These are phyloP conservation scores for Trichosanthes cucumerina DNA, from an alignment of 306 rosid genomes.

Conservation along the genomic window DNA sequence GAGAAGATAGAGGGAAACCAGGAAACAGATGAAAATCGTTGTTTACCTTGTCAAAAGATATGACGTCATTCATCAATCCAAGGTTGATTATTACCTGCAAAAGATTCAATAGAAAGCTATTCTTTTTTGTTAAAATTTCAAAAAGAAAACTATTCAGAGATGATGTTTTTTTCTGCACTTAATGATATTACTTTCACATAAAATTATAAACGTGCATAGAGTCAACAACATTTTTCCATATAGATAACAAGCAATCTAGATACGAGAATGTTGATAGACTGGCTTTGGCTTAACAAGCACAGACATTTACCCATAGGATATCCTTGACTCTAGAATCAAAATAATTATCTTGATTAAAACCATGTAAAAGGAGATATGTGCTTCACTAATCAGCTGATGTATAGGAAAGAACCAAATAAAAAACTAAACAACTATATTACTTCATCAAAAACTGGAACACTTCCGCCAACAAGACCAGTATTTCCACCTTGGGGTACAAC, in stretches of 20 bases:
- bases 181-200: not conserved
- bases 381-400: not conserved
- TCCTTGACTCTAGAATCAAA: not conserved
- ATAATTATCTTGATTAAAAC: not conserved
- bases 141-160: not conserved
- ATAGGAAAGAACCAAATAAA: not conserved
- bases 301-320: not conserved
- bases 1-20: not conserved
- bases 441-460: conserved; percentile 95
- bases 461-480: conserved; percentile 98
- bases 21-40: conserved; percentile 11
- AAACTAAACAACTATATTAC: conserved; percentile 31
- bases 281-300: not conserved
- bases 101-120: conserved; percentile 13
- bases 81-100: conserved; percentile 81
- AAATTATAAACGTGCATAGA: not conserved
- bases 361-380: not conserved
- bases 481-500: conserved; percentile 99
- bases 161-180: not conserved
- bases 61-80: conserved; percentile 59
- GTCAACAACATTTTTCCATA: not conserved
- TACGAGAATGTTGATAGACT: not conserved
- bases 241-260: not conserved
- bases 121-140: not conserved
- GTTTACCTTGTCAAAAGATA: conserved; percentile 79